Percentiles rank a stretch among this genome's conserved stretches.
Evolutionary conservation across 73 alveolate species (phyloP).

Genomic region (Paramecium bursaria): DNA sequence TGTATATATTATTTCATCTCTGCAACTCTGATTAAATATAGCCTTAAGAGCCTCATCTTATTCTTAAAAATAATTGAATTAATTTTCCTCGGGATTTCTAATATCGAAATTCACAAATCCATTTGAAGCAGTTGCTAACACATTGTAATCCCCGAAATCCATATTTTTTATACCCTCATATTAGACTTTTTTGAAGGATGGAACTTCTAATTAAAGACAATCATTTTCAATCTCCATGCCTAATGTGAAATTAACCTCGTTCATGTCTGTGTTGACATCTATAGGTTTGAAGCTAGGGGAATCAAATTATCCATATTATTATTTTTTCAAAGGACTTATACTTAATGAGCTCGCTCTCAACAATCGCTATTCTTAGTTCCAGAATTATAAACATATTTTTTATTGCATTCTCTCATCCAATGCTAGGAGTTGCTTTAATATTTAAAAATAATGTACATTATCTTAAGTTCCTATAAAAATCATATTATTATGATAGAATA

Average conservation of each 20-base stretch:
- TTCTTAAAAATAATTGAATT: background rate
- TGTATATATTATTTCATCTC: slow-evolving; percentile 18
- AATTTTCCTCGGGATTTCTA: background rate
- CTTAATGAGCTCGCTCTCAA: slow-evolving; percentile 16
- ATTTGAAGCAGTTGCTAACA: slow-evolving; percentile 5
- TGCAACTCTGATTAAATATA: background rate
- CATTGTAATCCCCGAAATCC: slow-evolving; percentile 23
- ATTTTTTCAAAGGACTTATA: background rate
- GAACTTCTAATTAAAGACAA: slow-evolving; percentile 24
- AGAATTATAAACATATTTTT: slow-evolving; percentile 8
- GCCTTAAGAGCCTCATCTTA: background rate
- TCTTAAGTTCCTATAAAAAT: slow-evolving; percentile 39
- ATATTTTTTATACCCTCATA: slow-evolving; percentile 1
- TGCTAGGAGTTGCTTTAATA: slow-evolving; percentile 1
- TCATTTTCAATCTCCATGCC: slow-evolving; percentile 6
- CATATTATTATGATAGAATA: too few species aligned
- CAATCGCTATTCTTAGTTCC: background rate
- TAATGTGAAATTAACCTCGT: slow-evolving; percentile 18
- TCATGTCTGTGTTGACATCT: slow-evolving; percentile 9
- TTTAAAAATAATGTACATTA: background rate
- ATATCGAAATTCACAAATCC: slow-evolving; percentile 51
- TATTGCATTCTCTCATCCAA: slow-evolving; percentile 28
- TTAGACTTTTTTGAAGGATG: slow-evolving; percentile 19
- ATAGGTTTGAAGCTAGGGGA: slow-evolving; percentile 4
- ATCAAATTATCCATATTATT: background rate